Conservation (phyloP, 768 basidiomycete genomes). For the Epithele typhae region DNA sequence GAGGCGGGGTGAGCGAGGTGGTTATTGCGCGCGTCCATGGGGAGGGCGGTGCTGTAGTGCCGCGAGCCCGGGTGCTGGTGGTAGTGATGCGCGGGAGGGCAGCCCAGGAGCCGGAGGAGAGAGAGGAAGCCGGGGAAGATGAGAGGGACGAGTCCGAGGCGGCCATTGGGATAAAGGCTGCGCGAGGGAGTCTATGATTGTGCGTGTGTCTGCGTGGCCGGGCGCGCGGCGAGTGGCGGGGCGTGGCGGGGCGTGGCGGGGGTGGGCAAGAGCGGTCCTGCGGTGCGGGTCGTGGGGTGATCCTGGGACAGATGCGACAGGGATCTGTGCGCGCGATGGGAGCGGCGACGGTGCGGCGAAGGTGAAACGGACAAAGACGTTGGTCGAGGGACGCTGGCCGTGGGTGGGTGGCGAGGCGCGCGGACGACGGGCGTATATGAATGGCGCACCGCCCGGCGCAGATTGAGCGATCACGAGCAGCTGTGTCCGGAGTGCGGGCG, state of each 20-base stretch:
- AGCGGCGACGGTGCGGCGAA: background rate
- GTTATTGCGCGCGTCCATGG: too few relatives aligned
- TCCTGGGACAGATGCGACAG: too few relatives aligned
- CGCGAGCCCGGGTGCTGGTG: too few relatives aligned
- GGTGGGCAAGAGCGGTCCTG: background rate
- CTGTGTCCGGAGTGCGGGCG: too few relatives aligned
- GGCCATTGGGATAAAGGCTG: background rate
- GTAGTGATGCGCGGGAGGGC: too few relatives aligned
- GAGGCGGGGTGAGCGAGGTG: too few relatives aligned
- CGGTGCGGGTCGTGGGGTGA: background rate
- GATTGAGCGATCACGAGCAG: conserved; percentile 8
- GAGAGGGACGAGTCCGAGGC: conserved; percentile 7
- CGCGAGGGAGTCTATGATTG: background rate
- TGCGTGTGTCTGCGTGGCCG: background rate
- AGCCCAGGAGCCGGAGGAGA: conserved; percentile 10
- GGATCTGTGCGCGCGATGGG: background rate
- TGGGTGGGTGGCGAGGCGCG: too few relatives aligned
- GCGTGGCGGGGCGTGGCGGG: background rate
- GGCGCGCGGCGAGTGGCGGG: background rate
- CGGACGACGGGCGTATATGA: conserved; percentile 11
- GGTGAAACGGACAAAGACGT: conserved; percentile 16
- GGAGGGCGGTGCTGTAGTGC: background rate
- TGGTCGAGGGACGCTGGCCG: too few relatives aligned
- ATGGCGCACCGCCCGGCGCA: conserved; percentile 6
- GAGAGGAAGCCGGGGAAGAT: conserved; percentile 12